phyloP scores from a whole-genome alignment of 2,329 filamentous ascomycete species.

The Tolypocladium ovalisporum region DNA sequence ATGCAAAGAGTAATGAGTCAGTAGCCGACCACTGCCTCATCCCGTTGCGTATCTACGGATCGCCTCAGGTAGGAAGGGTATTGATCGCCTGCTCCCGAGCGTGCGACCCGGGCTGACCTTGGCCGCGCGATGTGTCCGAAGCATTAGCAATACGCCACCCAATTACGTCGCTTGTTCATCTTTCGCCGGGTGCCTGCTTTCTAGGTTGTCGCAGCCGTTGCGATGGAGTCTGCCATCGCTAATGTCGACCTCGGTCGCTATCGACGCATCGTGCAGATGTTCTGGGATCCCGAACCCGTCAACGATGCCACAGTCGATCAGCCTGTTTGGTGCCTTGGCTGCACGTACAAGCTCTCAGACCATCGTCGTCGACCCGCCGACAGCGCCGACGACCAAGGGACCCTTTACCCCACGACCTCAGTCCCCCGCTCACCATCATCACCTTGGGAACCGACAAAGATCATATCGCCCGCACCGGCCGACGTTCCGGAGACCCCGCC shows the following conservation, averaged over 20 bases:
- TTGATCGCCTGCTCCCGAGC: not conserved
- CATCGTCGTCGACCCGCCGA: conserved; percentile 9
- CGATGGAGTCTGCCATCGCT: conserved; percentile 28
- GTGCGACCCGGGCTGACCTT: not conserved
- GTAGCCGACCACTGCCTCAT: not conserved
- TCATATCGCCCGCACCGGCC: conserved; percentile 8
- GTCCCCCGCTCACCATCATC: conserved; percentile 5
- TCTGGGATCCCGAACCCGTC: conserved; percentile 82
- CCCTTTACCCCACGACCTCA: conserved; percentile 3
- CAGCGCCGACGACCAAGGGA: conserved; percentile 10
- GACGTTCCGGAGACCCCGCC: conserved; percentile 33
- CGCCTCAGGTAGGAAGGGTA: not conserved
- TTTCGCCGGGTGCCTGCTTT: not conserved
- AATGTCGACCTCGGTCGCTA: conserved; percentile 64
- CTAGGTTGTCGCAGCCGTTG: not conserved
- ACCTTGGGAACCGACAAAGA: conserved; percentile 7
- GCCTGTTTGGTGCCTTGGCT: conserved; percentile 74
- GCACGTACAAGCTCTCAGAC: conserved; percentile 33
- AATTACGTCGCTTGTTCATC: not conserved
- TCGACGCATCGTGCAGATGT: conserved; percentile 76
- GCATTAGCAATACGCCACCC: not conserved
- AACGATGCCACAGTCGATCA: conserved; percentile 60
- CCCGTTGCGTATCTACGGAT: not conserved
- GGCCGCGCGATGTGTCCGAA: not conserved
- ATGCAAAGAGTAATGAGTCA: not conserved